Evolutionary conservation across 2,329 filamentous ascomycete genomes (phyloP).

Genomic region (Fusarium virguliforme): DNA sequence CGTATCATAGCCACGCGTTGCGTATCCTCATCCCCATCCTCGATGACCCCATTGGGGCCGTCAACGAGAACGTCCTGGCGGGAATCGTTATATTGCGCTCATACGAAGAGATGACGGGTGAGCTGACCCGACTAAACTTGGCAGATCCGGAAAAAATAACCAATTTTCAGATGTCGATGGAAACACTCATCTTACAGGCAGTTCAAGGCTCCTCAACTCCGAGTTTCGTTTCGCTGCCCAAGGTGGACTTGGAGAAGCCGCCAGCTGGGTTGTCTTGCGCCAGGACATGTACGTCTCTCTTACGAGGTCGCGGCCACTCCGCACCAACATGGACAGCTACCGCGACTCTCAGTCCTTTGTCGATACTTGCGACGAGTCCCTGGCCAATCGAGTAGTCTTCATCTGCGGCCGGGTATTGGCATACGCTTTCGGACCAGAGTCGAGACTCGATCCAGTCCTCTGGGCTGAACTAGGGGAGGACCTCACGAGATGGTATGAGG

Average conservation of each 20-base stretch:
- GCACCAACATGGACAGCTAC: constrained; percentile 58
- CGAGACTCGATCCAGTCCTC: constrained; percentile 42
- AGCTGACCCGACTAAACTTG: background rate
- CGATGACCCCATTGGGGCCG: constrained; percentile 54
- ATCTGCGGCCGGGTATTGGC: constrained; percentile 54
- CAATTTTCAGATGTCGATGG: constrained; percentile 44
- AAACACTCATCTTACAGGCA: constrained; percentile 51
- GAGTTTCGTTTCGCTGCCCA: constrained; percentile 50
- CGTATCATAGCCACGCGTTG: constrained; percentile 61
- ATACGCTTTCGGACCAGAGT: constrained; percentile 53
- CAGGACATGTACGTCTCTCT: constrained; percentile 66
- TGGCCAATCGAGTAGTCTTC: constrained; percentile 51
- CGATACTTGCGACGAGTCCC: constrained; percentile 46
- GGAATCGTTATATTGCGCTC: constrained; percentile 58
- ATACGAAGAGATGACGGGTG: constrained; percentile 61
- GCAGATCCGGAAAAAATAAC: background rate
- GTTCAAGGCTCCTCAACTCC: constrained; percentile 48
- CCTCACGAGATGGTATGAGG: constrained; percentile 45
- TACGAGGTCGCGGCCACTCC: constrained; percentile 57
- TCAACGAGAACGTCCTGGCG: constrained; percentile 59
- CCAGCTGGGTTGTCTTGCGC: constrained; percentile 65
- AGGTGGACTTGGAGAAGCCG: constrained; percentile 60
- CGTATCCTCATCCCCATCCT: constrained; percentile 58
- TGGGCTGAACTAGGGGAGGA: constrained; percentile 47
- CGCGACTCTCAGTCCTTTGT: constrained; percentile 46